Evolutionary conservation across 768 basidiomycete species (phyloP), one percentile per base, ranked within the genome.

Genomic region (Tulasnella sp.): DNA sequence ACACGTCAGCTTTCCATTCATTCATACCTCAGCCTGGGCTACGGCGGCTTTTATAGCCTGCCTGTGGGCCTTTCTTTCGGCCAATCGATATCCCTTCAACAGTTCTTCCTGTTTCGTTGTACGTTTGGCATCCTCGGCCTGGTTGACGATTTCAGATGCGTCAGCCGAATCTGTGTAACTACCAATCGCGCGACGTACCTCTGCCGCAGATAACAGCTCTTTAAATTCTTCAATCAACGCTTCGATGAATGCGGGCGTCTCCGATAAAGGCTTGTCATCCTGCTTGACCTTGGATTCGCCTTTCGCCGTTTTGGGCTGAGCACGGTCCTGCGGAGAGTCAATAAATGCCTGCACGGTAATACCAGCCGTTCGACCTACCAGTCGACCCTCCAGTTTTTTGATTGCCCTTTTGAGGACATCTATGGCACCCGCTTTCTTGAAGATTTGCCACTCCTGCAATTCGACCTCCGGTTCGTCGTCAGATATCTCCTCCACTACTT

Each of bases 191-290:
- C n/a, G 15, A 82, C 85, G 52, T 67, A 94, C 95, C 88, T 97
- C 93, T 78, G 96, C 86, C 54, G 87, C 89, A 82, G 92, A 94
- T 83, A 91, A 92, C 64, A 95, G 88, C 76, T 96, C 95, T 34
- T 88, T 89, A 17, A 97, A 84, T 80, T 96, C 95, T 80, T 93
- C 93, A 79, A 90, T 87, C 52, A 90, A 85, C 12, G 90, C 92
- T 80, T 96, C 94, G 29, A 96, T 85, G 7, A 86, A 85, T 12
- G 94, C 88, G 64, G 97, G 88, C 22, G 88, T 90, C 79, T 89
- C 91, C 72, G 96, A 80, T 1, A 87, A 85, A 40, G 90, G 89
- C 79, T 87, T 91, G 84, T 97, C 95, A 83, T 97, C 96, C 54
- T 94, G 93, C 78, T 97, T 93, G 74, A 96, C 87, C 80, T 91